Conservation (phyloP, 139 green algal genomes). For the Closterium sp. region DNA sequence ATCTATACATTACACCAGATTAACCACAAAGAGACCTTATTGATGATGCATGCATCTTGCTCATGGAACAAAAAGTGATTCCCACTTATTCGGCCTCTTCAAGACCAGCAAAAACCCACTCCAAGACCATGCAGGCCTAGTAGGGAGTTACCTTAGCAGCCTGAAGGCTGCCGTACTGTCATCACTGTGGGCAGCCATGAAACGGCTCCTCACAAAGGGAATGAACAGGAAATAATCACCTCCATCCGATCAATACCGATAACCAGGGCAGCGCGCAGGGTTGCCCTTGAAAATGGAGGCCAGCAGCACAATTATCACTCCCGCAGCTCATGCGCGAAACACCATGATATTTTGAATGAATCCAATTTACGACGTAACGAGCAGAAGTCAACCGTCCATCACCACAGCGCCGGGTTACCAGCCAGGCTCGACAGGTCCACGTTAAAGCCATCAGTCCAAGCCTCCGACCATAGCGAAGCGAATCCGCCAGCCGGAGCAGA, state of each 20-base stretch:
- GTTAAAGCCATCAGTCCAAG: background rate
- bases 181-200: background rate
- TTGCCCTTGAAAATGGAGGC: no score
- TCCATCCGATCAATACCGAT: no score
- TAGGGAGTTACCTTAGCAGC: background rate
- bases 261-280: no score
- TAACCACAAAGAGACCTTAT: background rate
- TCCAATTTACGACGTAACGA: background rate
- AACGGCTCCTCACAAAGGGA: background rate
- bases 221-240: background rate
- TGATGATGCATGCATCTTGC: background rate
- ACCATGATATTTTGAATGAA: background rate
- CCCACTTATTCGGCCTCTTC: background rate
- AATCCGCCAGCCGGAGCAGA: background rate
- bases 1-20: background rate
- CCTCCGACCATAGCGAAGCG: background rate
- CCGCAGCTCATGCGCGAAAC: background rate
- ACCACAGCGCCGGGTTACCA: background rate
- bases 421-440: background rate
- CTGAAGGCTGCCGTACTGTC: background rate
- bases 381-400: background rate
- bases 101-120: background rate
- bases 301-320: background rate
- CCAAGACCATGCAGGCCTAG: background rate
- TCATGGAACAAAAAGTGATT: background rate